Evolutionary conservation across 768 basidiomycete species (phyloP).

Genomic region (Boletellus emodensis): DNA sequence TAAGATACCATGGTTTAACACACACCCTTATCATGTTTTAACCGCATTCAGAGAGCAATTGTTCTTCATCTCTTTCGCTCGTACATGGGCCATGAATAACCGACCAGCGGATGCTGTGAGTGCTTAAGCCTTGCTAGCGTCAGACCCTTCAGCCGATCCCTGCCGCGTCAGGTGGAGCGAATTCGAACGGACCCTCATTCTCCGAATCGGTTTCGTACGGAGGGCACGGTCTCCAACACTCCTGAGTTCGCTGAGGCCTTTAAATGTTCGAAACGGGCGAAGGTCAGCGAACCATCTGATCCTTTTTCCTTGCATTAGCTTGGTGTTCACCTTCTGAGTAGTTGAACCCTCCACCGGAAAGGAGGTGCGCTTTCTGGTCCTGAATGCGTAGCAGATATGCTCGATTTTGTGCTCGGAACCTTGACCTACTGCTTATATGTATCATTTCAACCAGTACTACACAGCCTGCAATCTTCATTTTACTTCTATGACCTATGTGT

Average conservation of each 20-base stretch:
- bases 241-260: slow-evolving; percentile 88
- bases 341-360: slow-evolving; percentile 80
- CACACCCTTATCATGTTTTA: background rate
- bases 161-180: slow-evolving; percentile 52
- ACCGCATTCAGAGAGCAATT: slow-evolving; percentile 69
- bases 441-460: slow-evolving; percentile 5
- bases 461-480: background rate
- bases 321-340: slow-evolving; percentile 24
- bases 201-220: slow-evolving; percentile 72
- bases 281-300: slow-evolving; percentile 43
- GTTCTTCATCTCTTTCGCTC: slow-evolving; percentile 89
- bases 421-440: slow-evolving; percentile 12
- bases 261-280: slow-evolving; percentile 70
- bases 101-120: slow-evolving; percentile 73
- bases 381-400: slow-evolving; percentile 20
- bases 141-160: background rate
- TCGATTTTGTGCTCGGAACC: slow-evolving; percentile 1
- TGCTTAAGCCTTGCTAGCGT: slow-evolving; percentile 7
- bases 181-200: slow-evolving; percentile 89
- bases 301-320: background rate
- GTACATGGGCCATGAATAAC: slow-evolving; percentile 82
- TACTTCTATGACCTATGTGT: background rate
- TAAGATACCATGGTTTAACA: slow-evolving; percentile 21
- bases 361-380: slow-evolving; percentile 80
- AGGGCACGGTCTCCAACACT: slow-evolving; percentile 84